Percentiles rank a stretch among this genome's conserved stretches.
Evolutionary conservation across 176 grass and related monocot genomes (phyloP).

Genomic region (Paspalum vaginatum): DNA sequence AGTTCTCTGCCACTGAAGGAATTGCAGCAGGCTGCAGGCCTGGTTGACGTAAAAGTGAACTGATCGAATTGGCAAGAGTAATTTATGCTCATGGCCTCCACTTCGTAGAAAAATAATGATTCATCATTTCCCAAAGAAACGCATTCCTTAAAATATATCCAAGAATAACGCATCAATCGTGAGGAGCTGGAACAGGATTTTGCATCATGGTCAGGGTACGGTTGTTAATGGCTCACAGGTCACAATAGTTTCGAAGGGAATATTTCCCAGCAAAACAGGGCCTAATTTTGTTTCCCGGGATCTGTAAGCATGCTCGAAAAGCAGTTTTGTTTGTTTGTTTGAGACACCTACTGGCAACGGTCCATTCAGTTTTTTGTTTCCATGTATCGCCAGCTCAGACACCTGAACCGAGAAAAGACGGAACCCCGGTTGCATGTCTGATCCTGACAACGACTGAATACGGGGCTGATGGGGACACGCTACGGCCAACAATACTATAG

Average conservation of each 20-base stretch:
- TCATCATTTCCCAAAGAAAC: background rate
- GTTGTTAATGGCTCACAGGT: background rate
- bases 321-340: background rate
- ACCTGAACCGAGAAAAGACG: background rate
- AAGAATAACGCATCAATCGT: background rate
- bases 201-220: background rate
- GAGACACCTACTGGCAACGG: background rate
- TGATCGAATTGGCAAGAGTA: background rate
- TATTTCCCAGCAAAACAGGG: background rate
- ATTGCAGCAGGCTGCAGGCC: slow-evolving; percentile 19
- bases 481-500: background rate
- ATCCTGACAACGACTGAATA: slow-evolving; percentile 29
- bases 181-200: background rate
- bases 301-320: slow-evolving; percentile 6
- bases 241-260: background rate
- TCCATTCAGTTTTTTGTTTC: background rate
- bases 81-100: background rate
- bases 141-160: background rate
- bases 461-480: slow-evolving; percentile 7
- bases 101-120: background rate
- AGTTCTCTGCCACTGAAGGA: background rate
- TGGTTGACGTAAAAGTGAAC: slow-evolving; percentile 28
- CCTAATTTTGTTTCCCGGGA: background rate
- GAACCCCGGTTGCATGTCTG: background rate
- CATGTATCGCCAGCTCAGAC: background rate